Evolutionary conservation across 805 yeast species (phyloP).

Genomic region (Candida endomychidarum): DNA sequence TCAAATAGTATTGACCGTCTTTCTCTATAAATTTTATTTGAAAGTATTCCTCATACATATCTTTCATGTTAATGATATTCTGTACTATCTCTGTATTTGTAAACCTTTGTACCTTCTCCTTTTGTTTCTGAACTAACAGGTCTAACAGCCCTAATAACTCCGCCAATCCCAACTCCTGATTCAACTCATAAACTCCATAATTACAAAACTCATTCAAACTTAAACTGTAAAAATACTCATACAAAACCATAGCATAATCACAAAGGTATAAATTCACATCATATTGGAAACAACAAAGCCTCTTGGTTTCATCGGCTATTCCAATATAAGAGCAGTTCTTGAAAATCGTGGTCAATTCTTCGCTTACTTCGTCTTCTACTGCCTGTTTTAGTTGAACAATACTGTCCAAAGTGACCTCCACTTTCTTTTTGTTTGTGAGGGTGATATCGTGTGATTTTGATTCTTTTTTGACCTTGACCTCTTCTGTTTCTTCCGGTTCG

Average conservation of each 20-base stretch:
- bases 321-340: constrained; percentile 77
- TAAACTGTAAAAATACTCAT: constrained; percentile 77
- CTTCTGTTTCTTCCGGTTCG: background rate
- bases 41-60: constrained; percentile 84
- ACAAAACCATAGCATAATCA: constrained; percentile 71
- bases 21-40: constrained; percentile 44
- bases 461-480: background rate
- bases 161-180: constrained; percentile 22
- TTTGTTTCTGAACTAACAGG: constrained; percentile 27
- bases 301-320: constrained; percentile 64
- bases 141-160: constrained; percentile 29
- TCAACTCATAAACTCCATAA: constrained; percentile 53
- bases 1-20: constrained; percentile 37
- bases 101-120: constrained; percentile 18
- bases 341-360: constrained; percentile 64
- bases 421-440: constrained; percentile 15
- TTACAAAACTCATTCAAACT: constrained; percentile 77
- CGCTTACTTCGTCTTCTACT: constrained; percentile 46
- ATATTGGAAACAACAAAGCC: constrained; percentile 82
- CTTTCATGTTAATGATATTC: constrained; percentile 49
- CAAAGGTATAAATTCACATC: constrained; percentile 75
- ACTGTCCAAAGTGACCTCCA: constrained; percentile 54
- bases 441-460: background rate
- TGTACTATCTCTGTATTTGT: constrained; percentile 13
- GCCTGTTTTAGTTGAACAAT: constrained; percentile 54